These are phyloP conservation scores for Cenchrus purpureus DNA, from an alignment of 176 grass and related monocot species.

Conservation along the genomic window DNA sequence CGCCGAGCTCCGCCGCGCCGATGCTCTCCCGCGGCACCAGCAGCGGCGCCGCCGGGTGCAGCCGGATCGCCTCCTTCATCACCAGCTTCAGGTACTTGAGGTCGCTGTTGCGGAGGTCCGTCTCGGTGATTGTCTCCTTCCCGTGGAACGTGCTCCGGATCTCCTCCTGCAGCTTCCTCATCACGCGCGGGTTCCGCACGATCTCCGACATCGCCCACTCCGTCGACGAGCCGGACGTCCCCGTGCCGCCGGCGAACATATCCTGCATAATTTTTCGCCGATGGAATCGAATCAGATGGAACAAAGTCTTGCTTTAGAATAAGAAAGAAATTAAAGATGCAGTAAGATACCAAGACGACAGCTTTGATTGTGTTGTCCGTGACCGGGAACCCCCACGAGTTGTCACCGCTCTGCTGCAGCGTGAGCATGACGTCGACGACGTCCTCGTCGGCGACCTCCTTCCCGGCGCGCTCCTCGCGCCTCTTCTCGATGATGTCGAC, in stretches of 20 bases:
- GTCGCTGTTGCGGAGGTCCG: conserved; percentile 23
- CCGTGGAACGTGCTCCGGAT: conserved; percentile 29
- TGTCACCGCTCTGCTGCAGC: conserved; percentile 25
- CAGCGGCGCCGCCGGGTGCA: conserved; percentile 53
- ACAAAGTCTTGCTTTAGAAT: no score
- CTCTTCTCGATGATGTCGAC: conserved; percentile 26
- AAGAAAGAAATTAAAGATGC: not conserved
- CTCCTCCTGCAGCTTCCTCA: conserved; percentile 32
- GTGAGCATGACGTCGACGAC: conserved; percentile 41
- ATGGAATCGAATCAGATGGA: not conserved
- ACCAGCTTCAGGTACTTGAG: conserved; percentile 38
- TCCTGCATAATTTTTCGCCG: not conserved
- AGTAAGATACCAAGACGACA: conserved; percentile 29
- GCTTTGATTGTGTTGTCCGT: conserved; percentile 52
- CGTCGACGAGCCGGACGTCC: conserved; percentile 44
- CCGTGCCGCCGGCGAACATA: conserved; percentile 38
- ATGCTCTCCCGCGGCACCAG: conserved; percentile 45
- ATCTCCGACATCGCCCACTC: conserved; percentile 38
- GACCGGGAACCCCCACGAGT: conserved; percentile 34
- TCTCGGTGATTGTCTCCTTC: conserved; percentile 9
- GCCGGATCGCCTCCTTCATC: conserved; percentile 50
- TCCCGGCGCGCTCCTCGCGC: conserved; percentile 23
- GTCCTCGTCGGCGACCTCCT: conserved; percentile 38
- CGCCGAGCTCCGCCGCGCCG: conserved; percentile 37
- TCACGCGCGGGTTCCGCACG: conserved; percentile 16